phyloP scores from a whole-genome alignment of 2,329 filamentous ascomycete genomes.

The Xylaria digitata region DNA sequence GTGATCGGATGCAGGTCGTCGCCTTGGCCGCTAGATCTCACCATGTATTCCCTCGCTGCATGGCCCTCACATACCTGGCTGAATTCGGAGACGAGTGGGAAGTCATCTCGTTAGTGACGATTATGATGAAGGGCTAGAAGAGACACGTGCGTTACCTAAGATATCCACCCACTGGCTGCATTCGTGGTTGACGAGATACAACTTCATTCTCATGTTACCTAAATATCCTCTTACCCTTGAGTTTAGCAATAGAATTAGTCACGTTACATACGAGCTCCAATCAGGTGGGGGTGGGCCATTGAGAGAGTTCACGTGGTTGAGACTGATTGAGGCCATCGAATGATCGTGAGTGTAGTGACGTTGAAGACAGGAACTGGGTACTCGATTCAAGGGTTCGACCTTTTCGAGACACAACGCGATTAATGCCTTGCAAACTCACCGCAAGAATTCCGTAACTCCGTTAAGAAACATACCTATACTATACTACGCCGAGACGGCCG shows the following conservation, averaged over 20 bases:
- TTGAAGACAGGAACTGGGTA: background rate
- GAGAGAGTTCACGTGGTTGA: background rate
- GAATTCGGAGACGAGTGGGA: conserved; percentile 34
- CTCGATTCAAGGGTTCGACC: background rate
- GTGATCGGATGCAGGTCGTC: conserved; percentile 30
- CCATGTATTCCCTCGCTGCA: conserved; percentile 7
- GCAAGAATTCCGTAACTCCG: background rate
- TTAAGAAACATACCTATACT: background rate
- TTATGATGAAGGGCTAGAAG: conserved; percentile 24
- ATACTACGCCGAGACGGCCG: background rate
- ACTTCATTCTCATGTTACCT: conserved; percentile 27
- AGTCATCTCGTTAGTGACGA: conserved; percentile 25
- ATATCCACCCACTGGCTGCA: conserved; percentile 5
- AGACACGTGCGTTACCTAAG: conserved; percentile 27
- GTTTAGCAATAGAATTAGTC: conserved; percentile 26
- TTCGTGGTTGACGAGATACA: conserved; percentile 10
- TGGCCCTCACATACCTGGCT: conserved; percentile 12
- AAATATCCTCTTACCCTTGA: conserved; percentile 2
- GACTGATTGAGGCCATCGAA: conserved; percentile 2
- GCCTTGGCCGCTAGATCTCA: conserved; percentile 27
- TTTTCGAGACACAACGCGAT: background rate
- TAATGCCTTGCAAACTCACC: background rate
- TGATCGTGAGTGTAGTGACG: background rate
- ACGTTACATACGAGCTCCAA: background rate
- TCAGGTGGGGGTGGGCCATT: background rate